These are phyloP conservation scores for Teratosphaeria gauchensis DNA, from an alignment of 2,329 filamentous ascomycete genomes.

Conservation along the genomic window DNA sequence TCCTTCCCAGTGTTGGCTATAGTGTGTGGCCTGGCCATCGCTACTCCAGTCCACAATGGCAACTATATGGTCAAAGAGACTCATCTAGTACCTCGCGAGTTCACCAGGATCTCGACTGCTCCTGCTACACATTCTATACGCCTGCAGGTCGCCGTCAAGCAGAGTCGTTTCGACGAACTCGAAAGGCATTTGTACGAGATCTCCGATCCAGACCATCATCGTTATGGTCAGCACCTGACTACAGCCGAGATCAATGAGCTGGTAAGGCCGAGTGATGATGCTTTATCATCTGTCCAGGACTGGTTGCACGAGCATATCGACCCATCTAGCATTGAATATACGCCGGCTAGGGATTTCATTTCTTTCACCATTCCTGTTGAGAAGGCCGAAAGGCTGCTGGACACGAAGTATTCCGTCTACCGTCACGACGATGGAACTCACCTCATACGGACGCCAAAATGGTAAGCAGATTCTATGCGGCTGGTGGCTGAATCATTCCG, in stretches of 20 bases:
- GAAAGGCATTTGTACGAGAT: constrained; percentile 47
- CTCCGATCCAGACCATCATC: constrained; percentile 43
- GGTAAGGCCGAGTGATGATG: constrained; percentile 41
- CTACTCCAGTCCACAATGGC: neutral
- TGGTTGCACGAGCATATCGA: neutral
- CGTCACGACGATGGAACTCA: constrained; percentile 2
- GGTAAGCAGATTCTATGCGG: neutral
- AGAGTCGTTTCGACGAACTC: constrained; percentile 17
- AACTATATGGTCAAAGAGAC: neutral
- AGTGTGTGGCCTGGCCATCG: neutral
- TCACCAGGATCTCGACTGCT: neutral
- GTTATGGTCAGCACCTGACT: constrained; percentile 45
- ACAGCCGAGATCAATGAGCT: constrained; percentile 42
- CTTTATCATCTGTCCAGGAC: constrained; percentile 33
- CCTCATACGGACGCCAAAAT: neutral
- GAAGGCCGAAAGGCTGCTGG: neutral
- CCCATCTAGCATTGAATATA: neutral
- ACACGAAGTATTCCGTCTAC: constrained; percentile 1
- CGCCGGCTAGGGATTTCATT: neutral
- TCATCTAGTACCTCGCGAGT: neutral
- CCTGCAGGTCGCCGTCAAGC: neutral
- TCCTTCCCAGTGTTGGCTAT: neutral
- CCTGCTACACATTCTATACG: neutral
- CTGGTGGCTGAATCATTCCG: too few relatives aligned
- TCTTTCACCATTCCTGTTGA: neutral